Conservation (phyloP, 176 grass and related monocot species). For the Metroxylon sagu region DNA sequence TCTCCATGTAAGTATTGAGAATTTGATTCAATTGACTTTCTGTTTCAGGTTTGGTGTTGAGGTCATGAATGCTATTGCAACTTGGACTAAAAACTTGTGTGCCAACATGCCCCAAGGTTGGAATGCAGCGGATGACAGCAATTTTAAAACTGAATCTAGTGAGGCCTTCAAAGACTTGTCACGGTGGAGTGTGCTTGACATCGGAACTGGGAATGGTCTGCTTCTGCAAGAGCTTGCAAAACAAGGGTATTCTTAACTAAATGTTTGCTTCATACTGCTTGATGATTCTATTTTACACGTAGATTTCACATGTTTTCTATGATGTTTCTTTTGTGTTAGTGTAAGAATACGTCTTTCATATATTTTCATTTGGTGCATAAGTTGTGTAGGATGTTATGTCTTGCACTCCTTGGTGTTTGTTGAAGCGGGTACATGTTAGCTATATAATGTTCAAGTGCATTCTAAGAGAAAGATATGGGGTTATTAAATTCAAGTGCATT, state of each 20-base stretch:
- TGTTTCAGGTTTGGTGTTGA: slow-evolving; percentile 79
- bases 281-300: no score
- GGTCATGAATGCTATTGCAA: slow-evolving; percentile 87
- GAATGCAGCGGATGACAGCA: slow-evolving; percentile 17
- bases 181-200: slow-evolving; percentile 62
- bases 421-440: no score
- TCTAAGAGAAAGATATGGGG: no score
- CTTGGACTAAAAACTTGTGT: slow-evolving; percentile 78
- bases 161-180: slow-evolving; percentile 34
- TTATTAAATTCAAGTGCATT: no score
- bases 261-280: not conserved
- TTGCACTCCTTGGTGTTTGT: no score
- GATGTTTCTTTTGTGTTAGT: no score
- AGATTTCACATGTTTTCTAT: no score
- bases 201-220: slow-evolving; percentile 91
- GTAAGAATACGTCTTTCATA: no score
- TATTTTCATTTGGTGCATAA: no score
- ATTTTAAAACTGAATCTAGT: slow-evolving; percentile 32
- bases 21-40: slow-evolving; percentile 1
- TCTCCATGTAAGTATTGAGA: slow-evolving; percentile 6
- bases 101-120: slow-evolving; percentile 21
- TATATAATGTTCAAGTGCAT: no score
- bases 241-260: slow-evolving; percentile 43
- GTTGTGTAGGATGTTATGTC: no score
- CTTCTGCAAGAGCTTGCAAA: slow-evolving; percentile 84